Percentiles rank a stretch among this genome's conserved stretches.
Evolutionary conservation across 1,284 basidiomycete species (phyloP).

Genomic region (Ganoderma meredithae): DNA sequence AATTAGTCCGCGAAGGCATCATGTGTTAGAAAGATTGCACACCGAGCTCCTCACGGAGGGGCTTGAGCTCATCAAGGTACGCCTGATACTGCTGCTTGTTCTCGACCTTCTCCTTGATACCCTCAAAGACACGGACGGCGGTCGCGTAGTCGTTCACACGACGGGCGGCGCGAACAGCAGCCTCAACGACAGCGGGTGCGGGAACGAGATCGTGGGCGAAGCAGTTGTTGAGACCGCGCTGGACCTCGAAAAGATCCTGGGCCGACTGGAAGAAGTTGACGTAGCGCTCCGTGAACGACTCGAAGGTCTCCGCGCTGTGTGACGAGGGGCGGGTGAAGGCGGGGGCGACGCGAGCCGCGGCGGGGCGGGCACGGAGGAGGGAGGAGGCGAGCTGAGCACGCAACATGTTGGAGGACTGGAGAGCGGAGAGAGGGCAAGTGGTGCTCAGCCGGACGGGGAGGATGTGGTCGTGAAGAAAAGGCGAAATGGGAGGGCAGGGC

Average conservation of each 20-base stretch:
- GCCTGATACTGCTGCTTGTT: conserved; percentile 93
- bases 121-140: conserved; percentile 95
- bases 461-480: conserved; percentile 38
- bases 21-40: conserved; percentile 11
- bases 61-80: conserved; percentile 89
- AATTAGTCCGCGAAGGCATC: background rate
- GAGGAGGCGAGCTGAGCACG: conserved; percentile 57
- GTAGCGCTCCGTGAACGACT: conserved; percentile 94
- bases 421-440: conserved; percentile 26
- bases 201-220: conserved; percentile 99
- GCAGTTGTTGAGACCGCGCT: conserved; percentile 98
- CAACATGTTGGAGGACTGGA: conserved; percentile 42
- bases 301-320: conserved; percentile 91
- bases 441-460: conserved; percentile 18
- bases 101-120: conserved; percentile 93
- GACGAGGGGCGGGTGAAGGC: conserved; percentile 56
- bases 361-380: conserved; percentile 63
- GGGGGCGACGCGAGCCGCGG: conserved; percentile 47
- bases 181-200: conserved; percentile 87
- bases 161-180: conserved; percentile 88
- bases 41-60: conserved; percentile 91
- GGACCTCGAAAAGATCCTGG: conserved; percentile 96
- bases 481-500: conserved; percentile 34
- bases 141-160: conserved; percentile 98
- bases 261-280: conserved; percentile 92